Base-by-base conservation (phyloP, 306 rosid genomes). In the Prinsepia uniflora region DNA sequence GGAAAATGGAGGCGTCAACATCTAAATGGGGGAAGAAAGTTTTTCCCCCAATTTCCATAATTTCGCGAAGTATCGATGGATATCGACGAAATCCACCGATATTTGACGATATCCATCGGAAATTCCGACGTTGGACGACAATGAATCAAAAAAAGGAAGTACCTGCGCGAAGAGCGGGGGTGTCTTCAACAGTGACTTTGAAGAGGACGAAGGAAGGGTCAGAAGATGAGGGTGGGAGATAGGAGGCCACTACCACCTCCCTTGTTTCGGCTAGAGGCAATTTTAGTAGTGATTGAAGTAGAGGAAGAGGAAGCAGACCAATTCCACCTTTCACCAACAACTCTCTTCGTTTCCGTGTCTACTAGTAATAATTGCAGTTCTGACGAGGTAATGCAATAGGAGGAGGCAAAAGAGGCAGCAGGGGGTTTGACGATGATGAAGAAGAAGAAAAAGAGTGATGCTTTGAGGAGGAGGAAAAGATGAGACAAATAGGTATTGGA, bases 81-180 rank as follows among this genome's bases (percentile, higher is more conserved):
- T 24, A 24, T 24, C 30, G 0, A 24, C 30, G 30, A 24, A 24
- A 24, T 24, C 30, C 30, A 24, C 30, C 30, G 30, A 24, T 24
- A 24, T 24, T 24, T 24, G 30, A 24, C 2, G 30, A 24, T 24
- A 24, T 24, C 30, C 30, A 24, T 2, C 30, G 30, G 30, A 24
- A 24, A 24, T 24, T 24, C 2, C 30, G 30, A 24, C 30, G 30
- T 24, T 24, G 30, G n/a, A n/a, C n/a, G n/a, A n/a, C n/a, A n/a
- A n/a, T n/a, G n/a, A 68, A 39, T 34, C 52, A 22, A 22, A 20
- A 9, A 3, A 9, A 55, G 18, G 60, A 50, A 48, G 72, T 89
- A 93, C 98, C 98, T 71, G 98, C 98, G 40, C 98, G 94, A 82
- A 93, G 98, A 69, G 98, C 98, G 5, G 98, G 98, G 58, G 98